Percentiles rank a stretch among this genome's conserved stretches.
These are phyloP conservation scores for Domatiomyces catenatus DNA, from an alignment of 2,329 filamentous ascomycete genomes.

Conservation along the genomic window DNA sequence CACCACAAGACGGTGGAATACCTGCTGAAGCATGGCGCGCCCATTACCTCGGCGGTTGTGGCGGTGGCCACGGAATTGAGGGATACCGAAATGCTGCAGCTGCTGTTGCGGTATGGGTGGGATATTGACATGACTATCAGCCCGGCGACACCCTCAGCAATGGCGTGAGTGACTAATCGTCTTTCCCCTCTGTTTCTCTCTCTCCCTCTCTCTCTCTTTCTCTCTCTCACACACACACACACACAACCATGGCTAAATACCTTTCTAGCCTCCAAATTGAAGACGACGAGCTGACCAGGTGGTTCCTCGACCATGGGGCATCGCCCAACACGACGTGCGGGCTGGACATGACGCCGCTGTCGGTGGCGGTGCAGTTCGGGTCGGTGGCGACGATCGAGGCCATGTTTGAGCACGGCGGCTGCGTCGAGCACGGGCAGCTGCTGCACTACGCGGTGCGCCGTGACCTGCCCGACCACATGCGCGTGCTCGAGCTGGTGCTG, in stretches of 20 bases:
- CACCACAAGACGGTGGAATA: too few relatives aligned
- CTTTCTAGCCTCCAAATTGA: conserved; percentile 10
- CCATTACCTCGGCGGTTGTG: too few relatives aligned
- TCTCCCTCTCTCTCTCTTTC: background rate
- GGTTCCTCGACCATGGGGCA: conserved; percentile 19
- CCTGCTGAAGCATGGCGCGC: too few relatives aligned
- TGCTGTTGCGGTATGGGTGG: conserved; percentile 8
- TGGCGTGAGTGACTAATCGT: conserved; percentile 18
- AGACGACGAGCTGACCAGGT: conserved; percentile 16
- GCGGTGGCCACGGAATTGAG: too few relatives aligned
- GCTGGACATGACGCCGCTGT: conserved; percentile 18
- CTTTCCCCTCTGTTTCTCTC: conserved; percentile 2
- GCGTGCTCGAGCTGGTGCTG: too few relatives aligned
- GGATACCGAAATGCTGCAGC: background rate
- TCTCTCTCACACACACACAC: too few relatives aligned
- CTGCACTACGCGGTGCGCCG: conserved; percentile 3
- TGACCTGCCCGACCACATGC: too few relatives aligned
- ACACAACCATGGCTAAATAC: background rate
- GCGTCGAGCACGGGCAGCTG: conserved; percentile 1
- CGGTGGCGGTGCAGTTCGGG: conserved; percentile 14
- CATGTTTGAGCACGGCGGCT: conserved; percentile 9
- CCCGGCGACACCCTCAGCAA: conserved; percentile 3
- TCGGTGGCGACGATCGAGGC: conserved; percentile 14
- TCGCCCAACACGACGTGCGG: conserved; percentile 17
- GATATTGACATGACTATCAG: conserved; percentile 17